Percentiles rank a stretch among this genome's conserved stretches.
Conservation (phyloP, 306 rosid genomes). For the Fagus crenata region DNA sequence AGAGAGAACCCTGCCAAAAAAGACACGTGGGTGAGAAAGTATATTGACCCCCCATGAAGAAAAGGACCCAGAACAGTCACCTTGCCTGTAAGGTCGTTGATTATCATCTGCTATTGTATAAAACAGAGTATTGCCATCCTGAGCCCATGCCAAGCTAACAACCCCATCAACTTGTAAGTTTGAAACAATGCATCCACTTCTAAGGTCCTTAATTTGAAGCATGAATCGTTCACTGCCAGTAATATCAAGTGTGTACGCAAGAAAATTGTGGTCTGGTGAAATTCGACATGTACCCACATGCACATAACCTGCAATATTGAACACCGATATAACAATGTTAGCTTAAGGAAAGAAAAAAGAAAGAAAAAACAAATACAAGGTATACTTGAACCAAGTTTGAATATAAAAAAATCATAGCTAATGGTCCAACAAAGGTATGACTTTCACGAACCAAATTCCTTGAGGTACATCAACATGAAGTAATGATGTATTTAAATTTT, state of each 20-base stretch:
- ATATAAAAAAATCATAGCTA: neutral
- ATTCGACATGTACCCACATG: slow-evolving; percentile 86
- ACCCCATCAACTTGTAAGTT: slow-evolving; percentile 48
- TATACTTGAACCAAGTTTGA: slow-evolving; percentile 7
- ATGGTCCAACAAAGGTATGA: slow-evolving; percentile 3
- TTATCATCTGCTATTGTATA: slow-evolving; percentile 80
- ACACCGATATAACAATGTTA: slow-evolving; percentile 3
- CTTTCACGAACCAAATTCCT: neutral
- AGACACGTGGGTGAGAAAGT: slow-evolving; percentile 12
- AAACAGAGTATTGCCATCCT: slow-evolving; percentile 59
- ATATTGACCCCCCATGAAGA: neutral
- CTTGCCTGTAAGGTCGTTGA: slow-evolving; percentile 88
- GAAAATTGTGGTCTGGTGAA: slow-evolving; percentile 82
- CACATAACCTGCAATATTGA: slow-evolving; percentile 72
- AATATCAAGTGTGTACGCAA: slow-evolving; percentile 77
- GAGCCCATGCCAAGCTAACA: slow-evolving; percentile 93
- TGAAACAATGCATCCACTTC: slow-evolving; percentile 57
- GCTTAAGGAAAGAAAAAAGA: slow-evolving; percentile 2
- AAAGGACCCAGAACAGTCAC: slow-evolving; percentile 7
- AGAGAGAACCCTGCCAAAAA: slow-evolving; percentile 67
- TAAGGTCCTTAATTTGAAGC: slow-evolving; percentile 82
- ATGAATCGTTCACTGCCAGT: slow-evolving; percentile 71
- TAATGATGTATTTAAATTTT: neutral
- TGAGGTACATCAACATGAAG: neutral
- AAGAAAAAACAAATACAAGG: slow-evolving; percentile 4